Percentiles rank a stretch among this genome's conserved stretches.
Conservation (phyloP, 495 filamentous ascomycete genomes). For the Aspergillus egyptiacus region DNA sequence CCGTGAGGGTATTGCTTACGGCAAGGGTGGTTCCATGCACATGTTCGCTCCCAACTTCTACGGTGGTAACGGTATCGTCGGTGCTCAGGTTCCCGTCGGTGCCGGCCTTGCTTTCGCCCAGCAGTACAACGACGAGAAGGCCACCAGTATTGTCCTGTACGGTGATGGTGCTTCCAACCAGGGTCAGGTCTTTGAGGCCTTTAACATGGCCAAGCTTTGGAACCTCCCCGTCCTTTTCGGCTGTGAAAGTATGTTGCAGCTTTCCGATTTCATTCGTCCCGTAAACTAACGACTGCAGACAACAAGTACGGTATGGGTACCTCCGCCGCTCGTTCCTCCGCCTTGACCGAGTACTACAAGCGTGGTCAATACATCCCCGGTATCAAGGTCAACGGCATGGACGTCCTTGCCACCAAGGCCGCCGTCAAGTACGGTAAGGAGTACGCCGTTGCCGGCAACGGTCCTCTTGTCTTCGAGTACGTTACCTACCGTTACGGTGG, state of each 20-base stretch:
- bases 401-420: constrained; percentile 95
- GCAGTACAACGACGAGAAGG: constrained; percentile 80
- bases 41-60: constrained; percentile 99
- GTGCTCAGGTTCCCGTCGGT: constrained; percentile 96
- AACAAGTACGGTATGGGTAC: constrained; percentile 99
- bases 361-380: constrained; percentile 99
- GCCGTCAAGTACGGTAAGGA: constrained; percentile 89
- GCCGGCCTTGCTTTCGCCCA: constrained; percentile 96
- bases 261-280: neutral
- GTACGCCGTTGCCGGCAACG: constrained; percentile 71
- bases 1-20: constrained; percentile 93
- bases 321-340: constrained; percentile 85
- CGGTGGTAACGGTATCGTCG: constrained; percentile 97
- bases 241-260: constrained; percentile 77
- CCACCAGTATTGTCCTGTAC: constrained; percentile 83
- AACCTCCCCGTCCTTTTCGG: constrained; percentile 91
- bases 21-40: constrained; percentile 99
- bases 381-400: constrained; percentile 99
- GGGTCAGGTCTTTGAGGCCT: constrained; percentile 98
- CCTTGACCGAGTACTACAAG: constrained; percentile 99
- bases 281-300: constrained; percentile 51
- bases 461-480: constrained; percentile 94
- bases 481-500: constrained; percentile 99
- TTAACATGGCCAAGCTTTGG: constrained; percentile 99
- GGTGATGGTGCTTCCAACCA: constrained; percentile 98